Percentiles rank a stretch among this genome's conserved stretches.
Conservation (phyloP, 2,329 filamentous ascomycete genomes). For the Talaromyces atroroseus region DNA sequence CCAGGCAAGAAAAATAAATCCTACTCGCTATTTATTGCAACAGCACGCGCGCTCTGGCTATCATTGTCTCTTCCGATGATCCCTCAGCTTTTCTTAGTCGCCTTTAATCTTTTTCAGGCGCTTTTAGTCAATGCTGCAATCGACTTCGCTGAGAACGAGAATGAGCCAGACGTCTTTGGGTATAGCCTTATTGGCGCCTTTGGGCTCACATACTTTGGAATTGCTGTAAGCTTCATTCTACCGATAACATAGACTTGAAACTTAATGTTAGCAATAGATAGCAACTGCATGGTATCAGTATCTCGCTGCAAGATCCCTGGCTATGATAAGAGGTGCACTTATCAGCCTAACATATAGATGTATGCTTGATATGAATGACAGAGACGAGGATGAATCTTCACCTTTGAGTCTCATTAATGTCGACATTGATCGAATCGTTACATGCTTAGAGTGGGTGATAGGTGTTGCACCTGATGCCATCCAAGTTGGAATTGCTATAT, state of each 20-base stretch:
- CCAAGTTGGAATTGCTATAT: constrained; percentile 43
- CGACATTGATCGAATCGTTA: constrained; percentile 40
- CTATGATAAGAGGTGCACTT: constrained; percentile 39
- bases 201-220: constrained; percentile 37
- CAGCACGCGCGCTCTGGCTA: not conserved
- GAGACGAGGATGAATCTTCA: constrained; percentile 29
- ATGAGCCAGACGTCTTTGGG: constrained; percentile 27
- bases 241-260: not conserved
- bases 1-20: constrained; percentile 10
- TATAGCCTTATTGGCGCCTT: constrained; percentile 42
- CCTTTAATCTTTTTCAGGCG: constrained; percentile 33
- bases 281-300: constrained; percentile 38
- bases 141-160: constrained; percentile 23
- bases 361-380: constrained; percentile 26
- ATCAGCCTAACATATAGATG: constrained; percentile 48
- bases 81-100: constrained; percentile 29
- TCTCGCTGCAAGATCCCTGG: constrained; percentile 37
- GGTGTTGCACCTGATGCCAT: constrained; percentile 42
- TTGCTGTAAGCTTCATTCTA: constrained; percentile 28
- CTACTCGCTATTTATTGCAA: constrained; percentile 7
- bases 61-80: constrained; percentile 5
- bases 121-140: constrained; percentile 35
- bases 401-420: constrained; percentile 44
- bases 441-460: constrained; percentile 37
- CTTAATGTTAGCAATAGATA: constrained; percentile 20